A percentile compares a stretch with the other conserved stretches of the same genome.
These are phyloP conservation scores for Mycena vitilis DNA, from an alignment of 768 basidiomycete genomes.

Conservation along the genomic window DNA sequence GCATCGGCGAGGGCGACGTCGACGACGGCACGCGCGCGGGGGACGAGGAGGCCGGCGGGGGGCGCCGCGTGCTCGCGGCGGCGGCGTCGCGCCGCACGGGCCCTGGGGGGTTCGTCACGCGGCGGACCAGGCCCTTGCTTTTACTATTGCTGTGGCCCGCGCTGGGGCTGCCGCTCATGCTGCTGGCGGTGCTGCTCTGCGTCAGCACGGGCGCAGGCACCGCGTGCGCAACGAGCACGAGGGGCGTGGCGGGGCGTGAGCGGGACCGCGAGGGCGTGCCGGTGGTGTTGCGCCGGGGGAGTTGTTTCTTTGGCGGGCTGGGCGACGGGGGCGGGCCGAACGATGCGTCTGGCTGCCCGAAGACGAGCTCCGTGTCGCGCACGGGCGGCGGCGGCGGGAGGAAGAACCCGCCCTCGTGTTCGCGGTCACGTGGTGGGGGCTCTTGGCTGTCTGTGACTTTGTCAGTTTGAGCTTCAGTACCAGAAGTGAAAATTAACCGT, in stretches of 20 bases:
- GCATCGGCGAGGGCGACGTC: slow-evolving; percentile 53
- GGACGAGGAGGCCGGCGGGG: slow-evolving; percentile 3
- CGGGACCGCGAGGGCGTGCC: background rate
- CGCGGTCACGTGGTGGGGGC: background rate
- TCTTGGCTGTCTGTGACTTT: slow-evolving; percentile 6
- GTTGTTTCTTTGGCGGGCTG: slow-evolving; percentile 14
- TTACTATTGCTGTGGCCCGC: background rate
- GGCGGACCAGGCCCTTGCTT: slow-evolving; percentile 7
- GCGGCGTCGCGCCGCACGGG: no score
- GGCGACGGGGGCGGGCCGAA: slow-evolving; percentile 15
- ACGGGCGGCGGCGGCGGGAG: background rate
- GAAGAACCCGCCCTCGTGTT: background rate
- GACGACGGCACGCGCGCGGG: slow-evolving; percentile 69
- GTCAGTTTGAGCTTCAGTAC: background rate
- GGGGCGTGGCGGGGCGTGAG: slow-evolving; percentile 3
- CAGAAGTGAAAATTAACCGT: background rate
- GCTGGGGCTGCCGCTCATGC: slow-evolving; percentile 4
- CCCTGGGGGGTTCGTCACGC: slow-evolving; percentile 3
- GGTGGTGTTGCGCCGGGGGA: slow-evolving; percentile 2
- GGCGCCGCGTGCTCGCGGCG: no score
- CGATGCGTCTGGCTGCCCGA: background rate
- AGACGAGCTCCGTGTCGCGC: background rate
- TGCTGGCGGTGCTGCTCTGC: slow-evolving; percentile 16
- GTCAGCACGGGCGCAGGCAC: slow-evolving; percentile 17
- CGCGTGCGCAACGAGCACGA: slow-evolving; percentile 29